phyloP scores from a whole-genome alignment of 257 asterid species.

The Capsicum chinense region DNA sequence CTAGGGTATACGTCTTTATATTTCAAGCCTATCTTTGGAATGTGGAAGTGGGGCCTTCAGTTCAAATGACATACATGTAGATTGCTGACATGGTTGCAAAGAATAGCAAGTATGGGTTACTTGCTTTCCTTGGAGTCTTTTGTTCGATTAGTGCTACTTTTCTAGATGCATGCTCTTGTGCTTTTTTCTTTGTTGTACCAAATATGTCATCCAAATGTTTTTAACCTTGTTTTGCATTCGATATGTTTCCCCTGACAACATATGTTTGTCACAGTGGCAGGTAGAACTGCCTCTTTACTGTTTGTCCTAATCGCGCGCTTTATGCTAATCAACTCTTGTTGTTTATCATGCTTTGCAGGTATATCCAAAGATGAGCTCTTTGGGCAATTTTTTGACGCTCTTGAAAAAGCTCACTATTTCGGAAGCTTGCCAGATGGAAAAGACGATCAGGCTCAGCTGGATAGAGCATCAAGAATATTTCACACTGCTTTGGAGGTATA shows the following conservation, averaged over 20 bases:
- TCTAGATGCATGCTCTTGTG: constrained; percentile 11
- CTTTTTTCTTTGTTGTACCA: not conserved
- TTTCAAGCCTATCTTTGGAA: not conserved
- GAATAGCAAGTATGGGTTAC: not conserved
- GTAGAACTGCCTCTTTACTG: constrained; percentile 13
- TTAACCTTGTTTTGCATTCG: constrained; percentile 8
- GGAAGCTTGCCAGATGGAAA: constrained; percentile 66
- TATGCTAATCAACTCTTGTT: not conserved
- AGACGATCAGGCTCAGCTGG: constrained; percentile 75
- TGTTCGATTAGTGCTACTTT: not conserved
- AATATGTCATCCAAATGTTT: not conserved
- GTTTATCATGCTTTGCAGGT: constrained; percentile 29
- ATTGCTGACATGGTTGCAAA: constrained; percentile 7
- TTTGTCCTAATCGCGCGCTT: not conserved
- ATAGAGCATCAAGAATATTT: constrained; percentile 62
- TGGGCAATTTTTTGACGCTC: constrained; percentile 76
- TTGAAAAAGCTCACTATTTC: constrained; percentile 69
- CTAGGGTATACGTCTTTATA: not conserved
- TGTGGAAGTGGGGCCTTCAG: constrained; percentile 12
- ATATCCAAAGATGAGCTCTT: constrained; percentile 67
- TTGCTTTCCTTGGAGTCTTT: constrained; percentile 18
- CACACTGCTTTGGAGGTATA: constrained; percentile 71
- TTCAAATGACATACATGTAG: constrained; percentile 6
- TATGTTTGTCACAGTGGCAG: constrained; percentile 16
- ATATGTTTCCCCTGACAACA: not conserved